Percentiles rank a stretch among this genome's conserved stretches.
These are phyloP conservation scores for Paecilomyces dactylethromorphus DNA, from an alignment of 2,329 filamentous ascomycete genomes.

Conservation along the genomic window DNA sequence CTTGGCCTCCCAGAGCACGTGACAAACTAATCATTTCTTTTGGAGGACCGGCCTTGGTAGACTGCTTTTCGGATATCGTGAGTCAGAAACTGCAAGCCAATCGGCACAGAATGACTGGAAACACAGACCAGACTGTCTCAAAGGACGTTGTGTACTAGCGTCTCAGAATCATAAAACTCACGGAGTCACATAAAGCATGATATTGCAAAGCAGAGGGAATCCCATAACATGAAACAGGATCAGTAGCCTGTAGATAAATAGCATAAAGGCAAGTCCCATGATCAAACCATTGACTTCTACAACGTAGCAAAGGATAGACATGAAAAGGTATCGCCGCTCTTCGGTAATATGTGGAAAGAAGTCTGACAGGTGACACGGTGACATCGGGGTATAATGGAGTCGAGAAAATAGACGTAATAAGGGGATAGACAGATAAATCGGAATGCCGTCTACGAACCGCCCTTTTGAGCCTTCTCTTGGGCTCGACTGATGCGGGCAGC, in stretches of 20 bases:
- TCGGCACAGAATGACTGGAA: neutral
- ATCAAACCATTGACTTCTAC: constrained; percentile 1
- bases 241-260: neutral
- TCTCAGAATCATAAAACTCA: neutral
- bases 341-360: neutral
- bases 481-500: constrained; percentile 78
- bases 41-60: neutral
- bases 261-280: neutral
- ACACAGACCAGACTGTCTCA: neutral
- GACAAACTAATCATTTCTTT: neutral
- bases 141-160: neutral
- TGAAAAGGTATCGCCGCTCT: constrained; percentile 3
- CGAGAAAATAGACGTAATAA: constrained; percentile 15
- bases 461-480: constrained; percentile 74
- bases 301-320: constrained; percentile 1
- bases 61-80: neutral
- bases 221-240: neutral
- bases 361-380: constrained; percentile 1
- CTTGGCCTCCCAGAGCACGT: neutral
- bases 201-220: neutral
- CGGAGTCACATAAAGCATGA: neutral
- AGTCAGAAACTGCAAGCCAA: neutral
- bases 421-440: constrained; percentile 13
- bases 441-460: constrained; percentile 21
- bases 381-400: constrained; percentile 17